A percentile compares a stretch with the other conserved stretches of the same genome.
Evolutionary conservation across 176 grass and related monocot species (phyloP).

Genomic region (Dactylis glomerata): DNA sequence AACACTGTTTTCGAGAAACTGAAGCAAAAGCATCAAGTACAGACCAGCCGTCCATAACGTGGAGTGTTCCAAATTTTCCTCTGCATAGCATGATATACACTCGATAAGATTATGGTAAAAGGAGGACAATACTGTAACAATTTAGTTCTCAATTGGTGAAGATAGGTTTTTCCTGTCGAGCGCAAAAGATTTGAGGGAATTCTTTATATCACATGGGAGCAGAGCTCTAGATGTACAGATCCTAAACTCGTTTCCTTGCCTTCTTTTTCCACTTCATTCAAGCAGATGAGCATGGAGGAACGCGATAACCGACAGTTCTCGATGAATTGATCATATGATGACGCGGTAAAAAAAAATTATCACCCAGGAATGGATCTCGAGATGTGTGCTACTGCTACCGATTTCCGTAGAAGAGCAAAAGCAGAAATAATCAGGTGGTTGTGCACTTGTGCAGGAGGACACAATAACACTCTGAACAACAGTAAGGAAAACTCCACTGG

Average conservation of each 20-base stretch:
- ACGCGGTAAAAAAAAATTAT: not conserved
- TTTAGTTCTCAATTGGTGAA: not conserved
- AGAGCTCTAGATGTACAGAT: not conserved
- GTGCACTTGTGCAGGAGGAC: not conserved
- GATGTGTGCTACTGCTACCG: not conserved
- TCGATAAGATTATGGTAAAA: not conserved
- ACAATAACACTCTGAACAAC: not conserved
- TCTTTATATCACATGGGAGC: not conserved
- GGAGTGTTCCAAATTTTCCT: slow-evolving; percentile 86
- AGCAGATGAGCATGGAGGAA: not conserved
- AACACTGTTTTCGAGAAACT: slow-evolving; percentile 92
- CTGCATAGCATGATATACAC: slow-evolving; percentile 37
- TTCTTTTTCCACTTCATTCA: slow-evolving; percentile 1
- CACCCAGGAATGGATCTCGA: not conserved
- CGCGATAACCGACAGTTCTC: not conserved
- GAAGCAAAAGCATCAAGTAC: slow-evolving; percentile 91
- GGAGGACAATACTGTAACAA: not conserved
- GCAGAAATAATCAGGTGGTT: not conserved
- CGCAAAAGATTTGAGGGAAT: not conserved
- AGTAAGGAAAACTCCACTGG: not conserved
- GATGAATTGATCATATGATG: not conserved
- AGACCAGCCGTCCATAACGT: slow-evolving; percentile 75
- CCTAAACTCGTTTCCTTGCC: not conserved
- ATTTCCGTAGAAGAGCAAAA: not conserved
- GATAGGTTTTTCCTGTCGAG: not conserved